Evolutionary conservation across 2,329 filamentous ascomycete species (phyloP).

Genomic region (Paecilomyces variotii): DNA sequence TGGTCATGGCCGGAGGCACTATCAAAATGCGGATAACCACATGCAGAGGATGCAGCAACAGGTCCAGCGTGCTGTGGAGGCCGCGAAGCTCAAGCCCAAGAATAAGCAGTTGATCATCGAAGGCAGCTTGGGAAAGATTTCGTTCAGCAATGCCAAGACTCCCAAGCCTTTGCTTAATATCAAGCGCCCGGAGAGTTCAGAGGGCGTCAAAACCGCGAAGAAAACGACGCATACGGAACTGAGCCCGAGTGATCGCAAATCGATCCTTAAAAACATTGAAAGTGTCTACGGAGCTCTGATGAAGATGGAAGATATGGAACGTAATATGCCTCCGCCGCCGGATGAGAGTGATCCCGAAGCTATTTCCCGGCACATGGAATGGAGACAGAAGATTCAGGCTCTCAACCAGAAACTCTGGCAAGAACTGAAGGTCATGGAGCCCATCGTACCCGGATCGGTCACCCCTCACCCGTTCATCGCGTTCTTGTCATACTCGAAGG

Average conservation of each 20-base stretch:
- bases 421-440: constrained; percentile 85
- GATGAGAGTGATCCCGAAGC: constrained; percentile 60
- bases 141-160: constrained; percentile 97
- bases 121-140: constrained; percentile 93
- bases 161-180: constrained; percentile 92
- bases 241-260: constrained; percentile 68
- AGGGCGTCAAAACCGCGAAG: constrained; percentile 46
- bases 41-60: constrained; percentile 99
- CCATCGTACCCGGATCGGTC: constrained; percentile 65
- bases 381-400: constrained; percentile 62
- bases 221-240: constrained; percentile 40
- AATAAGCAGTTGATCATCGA: constrained; percentile 96
- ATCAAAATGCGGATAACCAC: constrained; percentile 85
- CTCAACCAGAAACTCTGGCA: constrained; percentile 78
- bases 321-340: constrained; percentile 63
- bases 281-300: constrained; percentile 80
- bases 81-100: constrained; percentile 94
- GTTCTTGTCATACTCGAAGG: constrained; percentile 88
- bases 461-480: constrained; percentile 85
- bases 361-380: constrained; percentile 68
- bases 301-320: constrained; percentile 88
- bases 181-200: constrained; percentile 69
- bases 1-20: constrained; percentile 58
- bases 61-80: constrained; percentile 92
- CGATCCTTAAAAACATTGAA: constrained; percentile 78